phyloP scores from a whole-genome alignment of 495 filamentous ascomycete species.

The Podospora appendiculata region DNA sequence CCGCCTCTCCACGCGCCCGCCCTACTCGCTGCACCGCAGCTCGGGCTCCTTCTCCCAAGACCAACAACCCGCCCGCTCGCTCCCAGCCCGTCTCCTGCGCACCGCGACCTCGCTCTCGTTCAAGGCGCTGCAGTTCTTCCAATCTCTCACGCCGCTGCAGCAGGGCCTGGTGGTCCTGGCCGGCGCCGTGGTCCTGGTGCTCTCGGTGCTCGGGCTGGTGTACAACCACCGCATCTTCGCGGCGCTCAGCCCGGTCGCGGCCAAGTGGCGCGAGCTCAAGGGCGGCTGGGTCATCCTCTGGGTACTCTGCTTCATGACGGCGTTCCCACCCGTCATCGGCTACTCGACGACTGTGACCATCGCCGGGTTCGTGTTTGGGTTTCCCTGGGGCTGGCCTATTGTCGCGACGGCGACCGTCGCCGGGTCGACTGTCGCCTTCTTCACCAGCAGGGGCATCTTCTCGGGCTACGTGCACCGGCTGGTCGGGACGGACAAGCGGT shows the following conservation, averaged over 20 bases:
- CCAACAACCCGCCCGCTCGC: neutral
- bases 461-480: constrained; percentile 68
- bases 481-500: constrained; percentile 72
- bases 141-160: constrained; percentile 50
- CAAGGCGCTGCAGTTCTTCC: constrained; percentile 20
- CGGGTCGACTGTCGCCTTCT: constrained; percentile 70
- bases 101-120: constrained; percentile 8
- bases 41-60: neutral
- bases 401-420: constrained; percentile 69
- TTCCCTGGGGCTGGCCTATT: constrained; percentile 86
- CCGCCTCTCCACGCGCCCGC: neutral
- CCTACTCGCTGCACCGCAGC: neutral
- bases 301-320: constrained; percentile 64
- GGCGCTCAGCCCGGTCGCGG: constrained; percentile 59
- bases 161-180: constrained; percentile 47
- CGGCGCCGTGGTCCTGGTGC: constrained; percentile 37
- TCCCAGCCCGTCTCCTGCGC: constrained; percentile 8
- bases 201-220: constrained; percentile 55
- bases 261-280: constrained; percentile 59
- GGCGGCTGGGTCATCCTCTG: constrained; percentile 77
- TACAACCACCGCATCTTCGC: constrained; percentile 73
- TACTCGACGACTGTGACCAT: constrained; percentile 83
- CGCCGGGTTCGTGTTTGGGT: constrained; percentile 87
- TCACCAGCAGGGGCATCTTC: constrained; percentile 70
- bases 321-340: constrained; percentile 87